Conservation (phyloP, 2,329 filamentous ascomycete species). For the Venturia asperata region DNA sequence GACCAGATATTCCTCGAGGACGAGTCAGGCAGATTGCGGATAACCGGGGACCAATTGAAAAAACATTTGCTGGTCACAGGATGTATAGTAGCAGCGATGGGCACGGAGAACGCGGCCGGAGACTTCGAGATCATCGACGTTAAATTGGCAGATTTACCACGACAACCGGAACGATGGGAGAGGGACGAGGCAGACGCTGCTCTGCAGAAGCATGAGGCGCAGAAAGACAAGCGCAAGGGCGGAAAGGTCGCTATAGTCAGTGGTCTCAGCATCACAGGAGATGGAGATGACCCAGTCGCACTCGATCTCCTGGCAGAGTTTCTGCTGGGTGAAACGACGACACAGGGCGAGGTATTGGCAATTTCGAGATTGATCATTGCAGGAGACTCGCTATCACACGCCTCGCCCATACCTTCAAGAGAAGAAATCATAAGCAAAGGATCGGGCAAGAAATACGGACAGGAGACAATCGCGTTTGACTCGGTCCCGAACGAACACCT, state of each 20-base stretch:
- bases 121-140: constrained; percentile 90
- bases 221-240: constrained; percentile 38
- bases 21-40: constrained; percentile 78
- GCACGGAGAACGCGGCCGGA: constrained; percentile 85
- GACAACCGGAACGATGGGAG: constrained; percentile 75
- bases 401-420: constrained; percentile 39
- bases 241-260: constrained; percentile 84
- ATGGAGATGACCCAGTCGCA: constrained; percentile 64
- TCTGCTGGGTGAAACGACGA: constrained; percentile 72
- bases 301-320: constrained; percentile 78
- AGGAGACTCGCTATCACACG: constrained; percentile 69
- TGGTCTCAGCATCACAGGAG: constrained; percentile 74
- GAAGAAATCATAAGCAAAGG: constrained; percentile 40
- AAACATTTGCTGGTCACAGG: constrained; percentile 77
- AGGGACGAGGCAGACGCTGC: constrained; percentile 46
- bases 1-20: constrained; percentile 78
- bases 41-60: constrained; percentile 65
- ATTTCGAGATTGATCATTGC: constrained; percentile 87
- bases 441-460: constrained; percentile 77
- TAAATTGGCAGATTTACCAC: constrained; percentile 77
- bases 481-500: constrained; percentile 74
- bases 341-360: constrained; percentile 49
- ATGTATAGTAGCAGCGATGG: constrained; percentile 88
- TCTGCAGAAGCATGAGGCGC: constrained; percentile 33
- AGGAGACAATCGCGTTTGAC: constrained; percentile 85